A percentile compares a stretch with the other conserved stretches of the same genome.
Conservation (phyloP, 768 basidiomycete species). For the Russula compacta region DNA sequence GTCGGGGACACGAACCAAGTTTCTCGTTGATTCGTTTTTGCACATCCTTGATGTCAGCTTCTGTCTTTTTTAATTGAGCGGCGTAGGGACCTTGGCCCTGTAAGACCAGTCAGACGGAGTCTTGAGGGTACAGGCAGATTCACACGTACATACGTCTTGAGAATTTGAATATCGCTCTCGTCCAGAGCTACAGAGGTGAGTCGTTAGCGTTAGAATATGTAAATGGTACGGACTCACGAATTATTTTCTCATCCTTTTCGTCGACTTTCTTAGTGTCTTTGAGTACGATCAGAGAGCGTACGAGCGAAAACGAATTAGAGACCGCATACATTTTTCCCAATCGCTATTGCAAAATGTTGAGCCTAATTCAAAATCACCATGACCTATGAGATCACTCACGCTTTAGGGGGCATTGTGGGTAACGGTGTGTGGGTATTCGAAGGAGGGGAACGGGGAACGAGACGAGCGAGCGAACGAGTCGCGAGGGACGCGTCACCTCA, state of each 20-base stretch:
- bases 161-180: slow-evolving; percentile 96
- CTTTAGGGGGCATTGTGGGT: slow-evolving; percentile 81
- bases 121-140: neutral
- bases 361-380: neutral
- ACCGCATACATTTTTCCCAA: slow-evolving; percentile 90
- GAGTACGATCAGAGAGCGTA: slow-evolving; percentile 1
- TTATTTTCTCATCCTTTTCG: slow-evolving; percentile 89
- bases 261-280: slow-evolving; percentile 80
- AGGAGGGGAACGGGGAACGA: neutral
- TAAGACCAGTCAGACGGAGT: slow-evolving; percentile 1
- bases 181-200: slow-evolving; percentile 60
- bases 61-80: slow-evolving; percentile 74
- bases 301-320: neutral
- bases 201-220: neutral
- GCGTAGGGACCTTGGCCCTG: slow-evolving; percentile 99
- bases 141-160: slow-evolving; percentile 85
- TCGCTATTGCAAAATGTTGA: slow-evolving; percentile 46
- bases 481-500: slow-evolving; percentile 29
- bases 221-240: slow-evolving; percentile 25
- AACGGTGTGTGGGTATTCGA: slow-evolving; percentile 18
- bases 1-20: slow-evolving; percentile 48
- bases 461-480: neutral
- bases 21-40: slow-evolving; percentile 98
- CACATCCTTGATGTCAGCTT: slow-evolving; percentile 88
- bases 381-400: slow-evolving; percentile 46